phyloP scores from a whole-genome alignment of 2,329 filamentous ascomycete species.

The Calonectria henricotiae region DNA sequence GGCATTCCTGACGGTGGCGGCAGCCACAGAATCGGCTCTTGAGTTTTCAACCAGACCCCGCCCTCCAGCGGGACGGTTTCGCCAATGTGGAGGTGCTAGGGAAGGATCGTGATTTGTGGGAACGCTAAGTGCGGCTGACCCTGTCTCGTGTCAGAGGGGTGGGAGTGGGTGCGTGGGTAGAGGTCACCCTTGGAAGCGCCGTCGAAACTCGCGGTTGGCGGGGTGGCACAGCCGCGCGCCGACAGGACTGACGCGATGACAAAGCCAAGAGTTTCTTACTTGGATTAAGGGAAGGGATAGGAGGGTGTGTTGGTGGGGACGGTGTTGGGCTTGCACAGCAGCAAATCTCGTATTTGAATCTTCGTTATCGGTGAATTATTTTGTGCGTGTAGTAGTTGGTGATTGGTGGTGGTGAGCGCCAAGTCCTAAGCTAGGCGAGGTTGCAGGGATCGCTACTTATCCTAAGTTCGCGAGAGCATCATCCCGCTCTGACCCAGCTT shows the following conservation, averaged over 20 bases:
- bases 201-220: slow-evolving; percentile 17
- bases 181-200: slow-evolving; percentile 17
- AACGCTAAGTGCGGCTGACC: slow-evolving; percentile 25
- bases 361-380: slow-evolving; percentile 1
- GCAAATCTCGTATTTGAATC: slow-evolving; percentile 17
- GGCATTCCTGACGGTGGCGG: slow-evolving; percentile 15
- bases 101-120: slow-evolving; percentile 18
- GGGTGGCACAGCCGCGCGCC: slow-evolving; percentile 24
- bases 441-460: slow-evolving; percentile 3
- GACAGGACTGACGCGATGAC: background rate
- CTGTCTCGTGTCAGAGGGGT: slow-evolving; percentile 7
- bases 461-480: slow-evolving; percentile 14
- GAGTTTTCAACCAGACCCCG: slow-evolving; percentile 11
- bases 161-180: background rate
- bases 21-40: slow-evolving; percentile 19
- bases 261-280: slow-evolving; percentile 13
- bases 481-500: background rate
- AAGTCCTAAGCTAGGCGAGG: slow-evolving; percentile 3
- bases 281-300: background rate
- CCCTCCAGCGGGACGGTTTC: slow-evolving; percentile 9
- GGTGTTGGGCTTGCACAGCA: background rate
- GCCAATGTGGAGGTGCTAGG: slow-evolving; percentile 10
- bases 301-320: background rate
- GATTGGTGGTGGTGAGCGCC: background rate
- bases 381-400: no score